Evolutionary conservation across 805 yeast genomes (phyloP).

Genomic region (Barnettozyma populi): DNA sequence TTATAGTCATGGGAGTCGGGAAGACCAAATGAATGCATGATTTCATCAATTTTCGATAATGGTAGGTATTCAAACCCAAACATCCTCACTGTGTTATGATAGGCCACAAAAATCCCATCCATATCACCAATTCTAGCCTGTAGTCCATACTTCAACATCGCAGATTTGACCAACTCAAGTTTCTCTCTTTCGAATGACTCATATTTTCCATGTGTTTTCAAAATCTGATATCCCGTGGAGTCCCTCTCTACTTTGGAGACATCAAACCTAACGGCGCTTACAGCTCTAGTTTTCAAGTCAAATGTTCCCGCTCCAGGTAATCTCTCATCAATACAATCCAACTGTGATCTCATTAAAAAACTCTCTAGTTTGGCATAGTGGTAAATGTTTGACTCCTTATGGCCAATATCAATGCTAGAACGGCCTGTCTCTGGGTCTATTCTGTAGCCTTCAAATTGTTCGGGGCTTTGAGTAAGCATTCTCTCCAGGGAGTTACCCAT

Average conservation of each 20-base stretch:
- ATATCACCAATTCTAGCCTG: conserved; percentile 94
- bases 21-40: conserved; percentile 44
- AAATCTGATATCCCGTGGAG: conserved; percentile 57
- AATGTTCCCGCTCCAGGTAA: conserved; percentile 90
- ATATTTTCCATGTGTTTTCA: conserved; percentile 52
- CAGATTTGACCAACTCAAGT: conserved; percentile 67
- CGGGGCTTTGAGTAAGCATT: conserved; percentile 56
- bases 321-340: conserved; percentile 72
- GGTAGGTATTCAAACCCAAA: conserved; percentile 92
- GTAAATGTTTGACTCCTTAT: conserved; percentile 36
- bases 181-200: conserved; percentile 84
- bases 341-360: conserved; percentile 82
- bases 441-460: conserved; percentile 39
- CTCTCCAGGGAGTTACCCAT: conserved; percentile 80
- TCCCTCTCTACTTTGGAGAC: conserved; percentile 41
- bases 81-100: conserved; percentile 72
- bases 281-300: conserved; percentile 90
- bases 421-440: conserved; percentile 10
- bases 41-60: conserved; percentile 60
- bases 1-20: conserved; percentile 10
- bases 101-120: conserved; percentile 95
- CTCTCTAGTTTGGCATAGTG: conserved; percentile 67
- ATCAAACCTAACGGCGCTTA: conserved; percentile 79
- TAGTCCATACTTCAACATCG: conserved; percentile 76
- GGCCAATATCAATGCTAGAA: conserved; percentile 13